phyloP scores from a whole-genome alignment of 164 flowering plant species.

The Sedum album region DNA sequence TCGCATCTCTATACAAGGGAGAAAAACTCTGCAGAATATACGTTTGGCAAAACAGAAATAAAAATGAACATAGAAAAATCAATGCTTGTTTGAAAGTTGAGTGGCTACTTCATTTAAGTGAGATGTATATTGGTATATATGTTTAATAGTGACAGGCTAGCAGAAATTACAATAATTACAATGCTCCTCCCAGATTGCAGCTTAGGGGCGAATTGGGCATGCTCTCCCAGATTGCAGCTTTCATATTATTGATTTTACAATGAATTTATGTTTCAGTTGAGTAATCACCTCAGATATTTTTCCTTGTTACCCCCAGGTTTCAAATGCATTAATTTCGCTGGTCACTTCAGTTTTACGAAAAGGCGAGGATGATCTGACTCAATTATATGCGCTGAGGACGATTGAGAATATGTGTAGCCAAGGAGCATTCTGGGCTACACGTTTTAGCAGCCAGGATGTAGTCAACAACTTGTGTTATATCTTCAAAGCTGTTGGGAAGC shows the following conservation, averaged over 20 bases:
- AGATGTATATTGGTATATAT: no score
- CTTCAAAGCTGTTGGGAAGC: conserved; percentile 72
- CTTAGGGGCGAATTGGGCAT: no score
- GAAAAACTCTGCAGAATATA: no score
- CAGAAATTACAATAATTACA: no score
- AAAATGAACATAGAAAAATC: no score
- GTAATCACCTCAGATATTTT: not conserved
- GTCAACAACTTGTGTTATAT: conserved; percentile 76
- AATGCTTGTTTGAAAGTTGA: no score
- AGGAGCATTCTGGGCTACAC: conserved; percentile 83
- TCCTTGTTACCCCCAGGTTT: conserved; percentile 42
- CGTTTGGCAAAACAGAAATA: no score
- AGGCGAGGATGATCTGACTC: conserved; percentile 95
- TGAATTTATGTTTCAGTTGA: not conserved
- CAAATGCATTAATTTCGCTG: conserved; percentile 67
- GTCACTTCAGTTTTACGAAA: conserved; percentile 75
- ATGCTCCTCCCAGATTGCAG: no score
- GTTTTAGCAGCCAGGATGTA: conserved; percentile 84
- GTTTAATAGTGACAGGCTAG: no score
- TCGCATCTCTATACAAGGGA: no score
- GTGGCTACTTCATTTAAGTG: no score
- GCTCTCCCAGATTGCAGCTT: no score
- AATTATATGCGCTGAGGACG: conserved; percentile 90
- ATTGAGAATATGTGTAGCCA: conserved; percentile 94
- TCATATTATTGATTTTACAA: not conserved